Percentiles rank a stretch among this genome's conserved stretches.
Evolutionary conservation across 768 basidiomycete species (phyloP).

Genomic region (Lactarius akahatsu): DNA sequence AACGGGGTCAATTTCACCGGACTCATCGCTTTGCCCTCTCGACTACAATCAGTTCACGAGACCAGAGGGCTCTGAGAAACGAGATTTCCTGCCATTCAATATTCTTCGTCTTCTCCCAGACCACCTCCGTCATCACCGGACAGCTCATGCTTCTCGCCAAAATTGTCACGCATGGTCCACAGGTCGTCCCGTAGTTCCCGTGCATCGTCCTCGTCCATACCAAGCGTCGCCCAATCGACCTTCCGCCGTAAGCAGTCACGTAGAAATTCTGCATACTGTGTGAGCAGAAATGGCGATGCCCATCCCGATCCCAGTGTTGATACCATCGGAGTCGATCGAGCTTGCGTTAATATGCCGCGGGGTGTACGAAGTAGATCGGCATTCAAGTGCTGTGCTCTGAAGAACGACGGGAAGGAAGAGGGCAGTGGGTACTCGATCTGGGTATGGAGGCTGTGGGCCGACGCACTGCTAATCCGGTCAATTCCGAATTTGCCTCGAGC

Average conservation of each 20-base stretch:
- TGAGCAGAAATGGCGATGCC: slow-evolving; percentile 44
- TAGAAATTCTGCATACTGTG: slow-evolving; percentile 51
- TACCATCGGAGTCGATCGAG: slow-evolving; percentile 19
- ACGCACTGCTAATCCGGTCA: slow-evolving; percentile 3
- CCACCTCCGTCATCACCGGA: not conserved
- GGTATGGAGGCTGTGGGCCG: slow-evolving; percentile 37
- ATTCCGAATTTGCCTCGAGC: not conserved
- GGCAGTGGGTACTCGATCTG: slow-evolving; percentile 58
- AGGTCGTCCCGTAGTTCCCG: slow-evolving; percentile 23
- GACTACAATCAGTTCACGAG: no score
- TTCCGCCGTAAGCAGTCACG: slow-evolving; percentile 39
- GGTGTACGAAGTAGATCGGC: slow-evolving; percentile 19
- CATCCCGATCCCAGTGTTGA: slow-evolving; percentile 43
- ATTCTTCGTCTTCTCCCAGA: slow-evolving; percentile 21
- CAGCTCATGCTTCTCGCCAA: slow-evolving; percentile 8
- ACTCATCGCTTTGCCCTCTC: not conserved
- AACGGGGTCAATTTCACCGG: not conserved
- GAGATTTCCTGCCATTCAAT: not conserved
- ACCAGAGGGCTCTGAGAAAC: not conserved
- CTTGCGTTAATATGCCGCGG: slow-evolving; percentile 14
- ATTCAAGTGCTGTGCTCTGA: slow-evolving; percentile 31
- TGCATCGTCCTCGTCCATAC: slow-evolving; percentile 24
- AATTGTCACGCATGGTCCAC: slow-evolving; percentile 27
- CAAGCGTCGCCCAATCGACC: slow-evolving; percentile 22
- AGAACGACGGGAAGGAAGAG: slow-evolving; percentile 56